phyloP scores from a whole-genome alignment of 495 filamentous ascomycete species.

The Cryomyces minteri region DNA sequence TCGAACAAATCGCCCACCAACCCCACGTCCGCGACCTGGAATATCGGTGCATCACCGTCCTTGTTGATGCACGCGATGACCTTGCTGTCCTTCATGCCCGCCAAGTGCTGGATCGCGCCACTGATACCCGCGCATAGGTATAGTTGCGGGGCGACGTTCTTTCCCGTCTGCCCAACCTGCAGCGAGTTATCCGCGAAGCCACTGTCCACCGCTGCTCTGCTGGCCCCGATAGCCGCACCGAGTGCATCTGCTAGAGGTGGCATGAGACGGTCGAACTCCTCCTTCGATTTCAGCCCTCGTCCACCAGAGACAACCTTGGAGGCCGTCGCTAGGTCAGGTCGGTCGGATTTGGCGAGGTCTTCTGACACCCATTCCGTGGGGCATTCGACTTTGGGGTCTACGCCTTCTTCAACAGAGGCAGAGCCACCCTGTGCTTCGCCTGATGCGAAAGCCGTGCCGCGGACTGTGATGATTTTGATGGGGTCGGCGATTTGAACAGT shows the following conservation, averaged over 20 bases:
- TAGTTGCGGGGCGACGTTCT: constrained; percentile 90
- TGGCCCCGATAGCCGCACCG: constrained; percentile 86
- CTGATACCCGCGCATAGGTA: constrained; percentile 93
- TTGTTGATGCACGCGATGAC: constrained; percentile 99
- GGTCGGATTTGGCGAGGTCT: constrained; percentile 77
- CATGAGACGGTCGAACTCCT: constrained; percentile 88
- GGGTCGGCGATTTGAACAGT: constrained; percentile 83
- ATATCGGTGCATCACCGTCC: constrained; percentile 90
- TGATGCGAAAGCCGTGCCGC: constrained; percentile 72
- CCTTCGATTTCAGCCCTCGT: constrained; percentile 87
- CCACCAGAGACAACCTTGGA: constrained; percentile 82
- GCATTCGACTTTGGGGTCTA: constrained; percentile 51
- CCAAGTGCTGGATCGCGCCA: constrained; percentile 94
- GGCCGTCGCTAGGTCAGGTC: constrained; percentile 87
- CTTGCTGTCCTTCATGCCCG: constrained; percentile 99
- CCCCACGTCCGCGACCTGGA: constrained; percentile 93
- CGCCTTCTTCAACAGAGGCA: constrained; percentile 42
- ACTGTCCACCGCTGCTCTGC: constrained; percentile 86
- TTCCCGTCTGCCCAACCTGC: constrained; percentile 95
- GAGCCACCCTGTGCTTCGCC: constrained; percentile 33
- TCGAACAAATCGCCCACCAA: constrained; percentile 91
- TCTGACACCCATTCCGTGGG: constrained; percentile 84
- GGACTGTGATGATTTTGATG: constrained; percentile 79
- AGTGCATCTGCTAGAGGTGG: constrained; percentile 78
- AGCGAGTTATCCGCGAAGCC: constrained; percentile 99